Base-by-base conservation (phyloP, 352 stramenopile genomes). In the Stramenopiles sp. region DNA sequence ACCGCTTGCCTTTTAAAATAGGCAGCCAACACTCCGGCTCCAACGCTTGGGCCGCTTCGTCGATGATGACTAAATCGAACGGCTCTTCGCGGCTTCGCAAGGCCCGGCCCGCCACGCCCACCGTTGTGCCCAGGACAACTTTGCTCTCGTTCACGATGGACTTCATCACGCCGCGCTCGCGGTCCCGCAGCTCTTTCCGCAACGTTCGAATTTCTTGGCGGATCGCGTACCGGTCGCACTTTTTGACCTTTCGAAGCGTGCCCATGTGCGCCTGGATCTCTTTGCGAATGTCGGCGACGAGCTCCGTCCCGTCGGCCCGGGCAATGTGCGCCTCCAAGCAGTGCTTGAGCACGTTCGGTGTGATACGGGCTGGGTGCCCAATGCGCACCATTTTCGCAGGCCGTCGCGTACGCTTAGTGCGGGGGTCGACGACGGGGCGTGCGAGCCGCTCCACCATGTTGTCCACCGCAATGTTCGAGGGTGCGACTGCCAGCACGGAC, bases 21-120 rank as follows among this genome's bases (percentile, higher is more conserved):
- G 96, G 96, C 80, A 99, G 98, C 74, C 99, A 81, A 75, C 88
- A 97, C 80, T 99, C 96, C 0, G 95, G 93, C 81, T 99, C 96
- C 30, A 96, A 98, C 12, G 95, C 96, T 80, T 99, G 96, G 0
- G 96, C 99, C 3, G 95, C 94, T 87, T 99, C 96, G 81, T 99
- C 96, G 81, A 99, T 98, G 31, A 99, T 81, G 6, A 99, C 95
- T 80, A 98, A 93, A 73, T 92, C 87, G 82, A 99, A 99, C 33
- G 91, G 2, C n/a, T n/a, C 81, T 98, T 92, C 3, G 93, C 95
- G 0, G 93, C 94, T 74, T 98, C 94, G 79, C n/a, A 98, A 84
- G 3, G 97, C 74, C 74, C 90, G 89, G 71, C 87, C 92, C 2
- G 87, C 85, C 0, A 94, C 93, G 63, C 95, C 94, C 0, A 98